Base-by-base conservation (phyloP, 1,284 basidiomycete genomes). In the Volvariella volvacea region DNA sequence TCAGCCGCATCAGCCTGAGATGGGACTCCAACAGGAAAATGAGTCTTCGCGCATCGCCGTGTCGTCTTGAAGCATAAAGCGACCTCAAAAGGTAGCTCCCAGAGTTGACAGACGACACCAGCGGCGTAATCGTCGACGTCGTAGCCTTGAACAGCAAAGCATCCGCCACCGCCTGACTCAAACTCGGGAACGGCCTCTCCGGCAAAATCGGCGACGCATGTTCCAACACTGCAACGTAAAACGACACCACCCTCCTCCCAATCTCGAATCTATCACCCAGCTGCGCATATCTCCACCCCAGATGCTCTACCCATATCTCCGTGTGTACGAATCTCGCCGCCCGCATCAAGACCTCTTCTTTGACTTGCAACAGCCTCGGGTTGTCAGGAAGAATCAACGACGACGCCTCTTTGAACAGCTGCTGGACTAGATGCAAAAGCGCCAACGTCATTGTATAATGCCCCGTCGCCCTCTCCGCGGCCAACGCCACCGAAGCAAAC, bases 231-330 rank as follows among this genome's bases (percentile, higher is more conserved):
- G 78, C 71, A 3, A 73, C 63, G 56, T 88, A 90, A 25, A 93
- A 65, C 4, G 70, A 65, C 3, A 80, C 73, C 39, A 90, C 73
- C 20, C 80, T 71, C 47, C 72, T 68, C 9, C 83, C 84, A 41
- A 93, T 84, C 64, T 89, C 86, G 56, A 91, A 91, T 30, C 85
- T 71, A 53, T 92, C 86, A 4, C 82, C 79, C 7, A 91, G 64
- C 48, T 81, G 81, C 1, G 70, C 67, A 53, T 91, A 94, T 56
- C 85, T 83, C 92, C 92, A 93, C 4, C 78, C 75, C 40, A 81
- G 63, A 57, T 91, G 83, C 52, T 88, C 86, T 0, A 86, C 74
- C 91, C 92, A 94, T 22, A 94, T 80, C 58, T 89, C 85, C 17
- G 83, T 80, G 53, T 89, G 85, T 7, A 92, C 73, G 55, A 93